Evolutionary conservation across 768 basidiomycete genomes (phyloP).

Genomic region (Lactarius tabidus): DNA sequence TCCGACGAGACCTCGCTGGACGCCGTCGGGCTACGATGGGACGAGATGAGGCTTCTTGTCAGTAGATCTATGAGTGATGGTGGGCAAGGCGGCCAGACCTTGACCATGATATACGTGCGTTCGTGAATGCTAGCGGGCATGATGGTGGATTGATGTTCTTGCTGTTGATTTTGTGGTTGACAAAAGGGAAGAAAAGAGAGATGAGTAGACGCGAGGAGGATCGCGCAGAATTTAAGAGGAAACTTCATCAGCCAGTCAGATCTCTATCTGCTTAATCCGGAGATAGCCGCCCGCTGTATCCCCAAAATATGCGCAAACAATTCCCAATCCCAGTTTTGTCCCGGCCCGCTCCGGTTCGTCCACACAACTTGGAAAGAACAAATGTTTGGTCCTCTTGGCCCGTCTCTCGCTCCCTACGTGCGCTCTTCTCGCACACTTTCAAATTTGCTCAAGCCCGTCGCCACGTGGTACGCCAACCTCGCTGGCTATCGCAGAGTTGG

Average conservation of each 20-base stretch:
- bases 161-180: constrained; percentile 19
- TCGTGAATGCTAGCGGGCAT: constrained; percentile 61
- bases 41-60: constrained; percentile 5
- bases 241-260: constrained; percentile 20
- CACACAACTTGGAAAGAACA: background rate
- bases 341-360: constrained; percentile 23
- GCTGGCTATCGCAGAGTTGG: constrained; percentile 85
- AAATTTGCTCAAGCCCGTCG: constrained; percentile 68
- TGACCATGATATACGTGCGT: constrained; percentile 99
- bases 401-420: constrained; percentile 74
- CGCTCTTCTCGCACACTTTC: constrained; percentile 63
- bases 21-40: constrained; percentile 84
- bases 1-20: constrained; percentile 93
- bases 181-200: constrained; percentile 32
- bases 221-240: constrained; percentile 31
- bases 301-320: constrained; percentile 42
- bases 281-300: constrained; percentile 19
- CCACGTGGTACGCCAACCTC: constrained; percentile 76
- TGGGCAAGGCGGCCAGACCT: constrained; percentile 47
- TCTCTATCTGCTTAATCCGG: constrained; percentile 16
- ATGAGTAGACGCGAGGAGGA: constrained; percentile 25
- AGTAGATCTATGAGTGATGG: constrained; percentile 7
- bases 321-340: constrained; percentile 26
- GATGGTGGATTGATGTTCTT: constrained; percentile 29
- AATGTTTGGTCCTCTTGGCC: constrained; percentile 58